Base-by-base conservation (phyloP, 371 early-diverging fungal genomes). In the Mucor racemosus region DNA sequence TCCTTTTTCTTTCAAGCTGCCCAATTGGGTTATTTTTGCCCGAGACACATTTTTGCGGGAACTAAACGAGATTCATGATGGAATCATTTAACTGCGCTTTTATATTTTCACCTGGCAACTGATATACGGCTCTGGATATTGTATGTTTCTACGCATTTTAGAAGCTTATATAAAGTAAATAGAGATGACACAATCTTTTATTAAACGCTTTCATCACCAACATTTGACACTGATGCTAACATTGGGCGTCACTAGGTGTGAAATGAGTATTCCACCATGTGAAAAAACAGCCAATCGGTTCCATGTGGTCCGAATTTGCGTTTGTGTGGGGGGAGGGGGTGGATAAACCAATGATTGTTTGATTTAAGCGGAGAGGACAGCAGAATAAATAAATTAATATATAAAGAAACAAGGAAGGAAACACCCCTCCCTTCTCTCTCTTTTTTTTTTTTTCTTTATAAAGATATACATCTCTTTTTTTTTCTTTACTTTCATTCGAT, bases 161-260 rank as follows among this genome's bases (percentile, higher is more conserved):
- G 19, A 19, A 10, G 7, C 19, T 9, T 19, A 8, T 19, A 46
- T 19, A 46, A 46, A 19, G 19, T 19, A 10, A 46, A 46, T 46
- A n/a, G 19, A 19, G 46, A 46, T 46, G 46, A 46, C 46, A 46
- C 46, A 46, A 46, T n/a, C 46, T 46, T 46, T 46, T 46, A 46
- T 46, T 17, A 17, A 19, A 15, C 46, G 10, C 19, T 46, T 46
- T 46, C 19, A 46, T 46, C 46, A 17, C 19, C 46, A 46, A 8
- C 46, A 46, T 46, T 46, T 46, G 46, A 19, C 46, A 7, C 19
- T 46, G n/a, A 19, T 46, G 7, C 19, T 17, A 46, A 17, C 21
- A 17, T 19, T n/a, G 19, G 46, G 19, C 46, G 46, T 46, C 46
- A 46, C 46, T 46, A 46, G 46, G 4, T 46, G 46, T 10, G 17